Percentiles rank a stretch among this genome's conserved stretches.
Evolutionary conservation across 148 eudicot species (phyloP).

Genomic region (Vaccinium darrowii): DNA sequence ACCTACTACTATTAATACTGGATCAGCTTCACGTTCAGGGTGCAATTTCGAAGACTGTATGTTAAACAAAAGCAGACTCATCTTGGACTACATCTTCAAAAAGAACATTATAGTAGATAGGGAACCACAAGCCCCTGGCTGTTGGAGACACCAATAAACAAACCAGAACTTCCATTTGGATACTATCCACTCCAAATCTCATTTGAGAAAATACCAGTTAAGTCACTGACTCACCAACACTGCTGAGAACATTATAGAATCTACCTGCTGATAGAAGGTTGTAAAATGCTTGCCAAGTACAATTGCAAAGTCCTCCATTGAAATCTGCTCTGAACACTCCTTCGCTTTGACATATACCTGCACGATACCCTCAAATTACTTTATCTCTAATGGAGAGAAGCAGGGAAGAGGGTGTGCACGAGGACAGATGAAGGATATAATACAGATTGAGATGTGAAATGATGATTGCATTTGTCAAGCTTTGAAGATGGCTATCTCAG

Average conservation of each 20-base stretch:
- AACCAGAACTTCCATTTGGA: conserved; percentile 8
- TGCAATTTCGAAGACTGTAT: neutral
- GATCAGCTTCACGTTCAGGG: neutral
- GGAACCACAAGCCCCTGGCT: neutral
- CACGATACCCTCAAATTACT: conserved; percentile 14
- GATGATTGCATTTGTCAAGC: neutral
- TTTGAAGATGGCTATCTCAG: neutral
- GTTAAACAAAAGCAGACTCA: neutral
- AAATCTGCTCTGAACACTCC: conserved; percentile 64
- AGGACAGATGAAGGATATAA: neutral
- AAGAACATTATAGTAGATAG: neutral
- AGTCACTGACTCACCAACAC: neutral
- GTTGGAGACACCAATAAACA: neutral
- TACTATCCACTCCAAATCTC: neutral
- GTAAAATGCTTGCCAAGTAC: conserved; percentile 91
- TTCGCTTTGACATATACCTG: conserved; percentile 98
- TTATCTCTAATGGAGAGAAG: neutral
- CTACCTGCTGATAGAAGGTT: conserved; percentile 73
- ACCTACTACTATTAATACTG: neutral
- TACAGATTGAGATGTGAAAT: neutral
- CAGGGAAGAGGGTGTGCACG: neutral
- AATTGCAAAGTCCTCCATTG: conserved; percentile 84
- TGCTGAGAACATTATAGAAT: neutral
- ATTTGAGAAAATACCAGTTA: neutral
- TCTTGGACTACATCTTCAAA: neutral